Base-by-base conservation (phyloP, 2,329 filamentous ascomycete genomes). In the Penicillium sumatraense region DNA sequence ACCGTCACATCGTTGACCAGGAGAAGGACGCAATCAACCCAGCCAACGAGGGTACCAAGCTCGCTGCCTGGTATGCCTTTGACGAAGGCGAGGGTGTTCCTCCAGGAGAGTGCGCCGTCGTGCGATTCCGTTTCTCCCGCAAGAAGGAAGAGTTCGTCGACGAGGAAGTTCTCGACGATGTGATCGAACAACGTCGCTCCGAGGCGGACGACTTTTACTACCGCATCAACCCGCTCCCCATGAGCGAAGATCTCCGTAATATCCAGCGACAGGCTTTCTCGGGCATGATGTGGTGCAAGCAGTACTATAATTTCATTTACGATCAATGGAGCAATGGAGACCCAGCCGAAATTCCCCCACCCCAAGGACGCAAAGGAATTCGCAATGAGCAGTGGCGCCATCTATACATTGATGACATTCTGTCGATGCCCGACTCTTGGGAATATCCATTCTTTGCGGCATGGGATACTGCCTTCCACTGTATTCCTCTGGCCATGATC, bases 341-440 rank as follows among this genome's bases (percentile, higher is more conserved):
- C 70, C 93, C 93, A 10, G 84, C 83, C 45, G 91, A 93, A 80
- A 91, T 93, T 40, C 90, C 93, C 27, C 95, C 95, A 23, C 93
- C 93, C 1, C 81, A 89, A 1, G 83, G 84, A 35, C 84, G 93
- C 52, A 96, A 95, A 73, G 82, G 84, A 2, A 84, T 98, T 53
- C 87, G 93, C 57, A 98, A 98, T 70, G 80, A 85, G 33, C 86
- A 96, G 59, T 98, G 95, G 95, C 96, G 90, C 69, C 93, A 98
- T 74, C 87, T 98, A 83, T 85, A 97, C 74, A 86, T 96, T 65
- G 95, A 98, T 63, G 93, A 98, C 71, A 92, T 98, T 58, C 75
- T 98, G 29, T 97, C 93, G 0, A 97, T 98, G 93, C 95, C 93
- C 1, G 93, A 98, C 73, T 96, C 93, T 0, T 98, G 93, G 93